Evolutionary conservation across 305 asterid genomes (phyloP).

Genomic region (Ajuga reptans): DNA sequence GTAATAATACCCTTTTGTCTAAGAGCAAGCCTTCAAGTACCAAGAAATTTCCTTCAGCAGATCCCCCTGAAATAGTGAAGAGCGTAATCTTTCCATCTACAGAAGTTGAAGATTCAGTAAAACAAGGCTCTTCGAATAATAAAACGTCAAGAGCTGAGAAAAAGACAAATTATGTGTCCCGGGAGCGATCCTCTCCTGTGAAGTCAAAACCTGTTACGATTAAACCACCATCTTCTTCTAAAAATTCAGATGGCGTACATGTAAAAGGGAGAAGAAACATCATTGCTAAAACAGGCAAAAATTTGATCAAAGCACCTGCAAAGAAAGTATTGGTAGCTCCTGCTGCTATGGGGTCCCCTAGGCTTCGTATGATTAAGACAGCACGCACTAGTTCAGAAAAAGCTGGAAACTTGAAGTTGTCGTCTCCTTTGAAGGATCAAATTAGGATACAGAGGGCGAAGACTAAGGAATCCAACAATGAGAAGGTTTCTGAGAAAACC

Average conservation of each 20-base stretch:
- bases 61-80: conserved; percentile 55
- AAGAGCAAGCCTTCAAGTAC: conserved; percentile 24
- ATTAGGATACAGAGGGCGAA: conserved; percentile 24
- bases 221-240: conserved; percentile 26
- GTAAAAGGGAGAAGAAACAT: conserved; percentile 29
- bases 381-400: conserved; percentile 28
- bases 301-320: conserved; percentile 24
- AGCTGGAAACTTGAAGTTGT: conserved; percentile 28
- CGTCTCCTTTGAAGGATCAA: conserved; percentile 32
- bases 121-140: conserved; percentile 23
- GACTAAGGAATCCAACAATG: conserved; percentile 25
- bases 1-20: conserved; percentile 16
- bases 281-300: conserved; percentile 22
- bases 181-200: conserved; percentile 19
- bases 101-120: conserved; percentile 28
- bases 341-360: conserved; percentile 31
- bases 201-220: conserved; percentile 27
- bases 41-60: conserved; percentile 25
- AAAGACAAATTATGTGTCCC: conserved; percentile 20
- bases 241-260: conserved; percentile 24
- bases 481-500: conserved; percentile 46
- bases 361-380: conserved; percentile 26
- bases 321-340: conserved; percentile 29
- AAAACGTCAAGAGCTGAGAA: conserved; percentile 28
- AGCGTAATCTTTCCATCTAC: conserved; percentile 35